phyloP scores from a whole-genome alignment of 2,329 filamentous ascomycete species.

The Botryotinia convoluta region DNA sequence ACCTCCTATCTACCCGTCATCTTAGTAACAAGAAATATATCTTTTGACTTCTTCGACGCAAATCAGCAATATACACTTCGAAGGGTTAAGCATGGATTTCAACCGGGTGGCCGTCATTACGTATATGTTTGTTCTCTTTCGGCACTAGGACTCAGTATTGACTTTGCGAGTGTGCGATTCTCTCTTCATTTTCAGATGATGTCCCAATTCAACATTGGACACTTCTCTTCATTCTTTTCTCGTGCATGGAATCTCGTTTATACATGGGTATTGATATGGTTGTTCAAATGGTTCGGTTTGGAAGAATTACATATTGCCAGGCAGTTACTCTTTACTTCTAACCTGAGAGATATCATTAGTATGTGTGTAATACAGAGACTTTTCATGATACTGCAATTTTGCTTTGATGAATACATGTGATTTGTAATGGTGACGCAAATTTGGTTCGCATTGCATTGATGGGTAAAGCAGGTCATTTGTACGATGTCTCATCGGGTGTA shows the following conservation, averaged over 20 bases:
- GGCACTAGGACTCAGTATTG: constrained; percentile 7
- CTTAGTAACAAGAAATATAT: neutral
- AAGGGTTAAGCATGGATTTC: neutral
- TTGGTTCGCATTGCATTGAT: neutral
- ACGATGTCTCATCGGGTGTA: neutral
- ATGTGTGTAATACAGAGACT: neutral
- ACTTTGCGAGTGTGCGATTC: neutral
- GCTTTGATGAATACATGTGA: neutral
- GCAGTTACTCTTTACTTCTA: neutral
- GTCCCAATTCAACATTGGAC: constrained; percentile 16
- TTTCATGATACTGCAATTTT: neutral
- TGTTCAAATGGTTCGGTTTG: neutral
- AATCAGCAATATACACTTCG: neutral
- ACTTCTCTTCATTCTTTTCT: neutral
- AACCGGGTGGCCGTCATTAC: neutral
- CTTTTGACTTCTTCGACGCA: neutral
- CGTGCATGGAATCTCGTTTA: neutral
- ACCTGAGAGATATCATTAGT: neutral
- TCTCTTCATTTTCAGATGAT: neutral
- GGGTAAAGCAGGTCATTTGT: neutral
- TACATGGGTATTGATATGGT: neutral
- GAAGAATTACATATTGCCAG: constrained; percentile 1
- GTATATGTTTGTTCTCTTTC: neutral
- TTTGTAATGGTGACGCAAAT: neutral
- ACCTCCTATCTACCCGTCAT: neutral